Evolutionary conservation across 148 eudicot species (phyloP).

Genomic region (Rhododendron ferrugineum): DNA sequence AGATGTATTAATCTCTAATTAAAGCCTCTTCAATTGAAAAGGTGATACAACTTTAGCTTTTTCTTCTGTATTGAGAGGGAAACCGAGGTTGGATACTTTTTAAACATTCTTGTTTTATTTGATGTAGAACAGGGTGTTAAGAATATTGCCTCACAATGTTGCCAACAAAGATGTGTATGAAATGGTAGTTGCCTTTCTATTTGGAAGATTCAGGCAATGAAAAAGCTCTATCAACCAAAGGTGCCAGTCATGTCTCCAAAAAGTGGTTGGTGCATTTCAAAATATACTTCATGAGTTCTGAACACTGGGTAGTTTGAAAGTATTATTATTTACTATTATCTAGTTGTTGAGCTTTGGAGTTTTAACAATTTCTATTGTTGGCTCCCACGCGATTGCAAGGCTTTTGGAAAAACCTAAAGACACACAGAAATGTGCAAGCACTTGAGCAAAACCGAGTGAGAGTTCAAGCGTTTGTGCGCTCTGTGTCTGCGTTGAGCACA

Average conservation of each 20-base stretch:
- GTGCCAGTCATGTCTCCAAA: background rate
- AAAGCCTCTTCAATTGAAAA: background rate
- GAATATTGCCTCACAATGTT: conserved; percentile 3
- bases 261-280: background rate
- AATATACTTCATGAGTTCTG: background rate
- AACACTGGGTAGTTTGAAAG: background rate
- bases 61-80: conserved; percentile 5
- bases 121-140: background rate
- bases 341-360: too few species aligned
- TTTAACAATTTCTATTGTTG: too few species aligned
- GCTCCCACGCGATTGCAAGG: too few species aligned
- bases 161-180: background rate
- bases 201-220: background rate
- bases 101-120: conserved; percentile 5
- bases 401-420: too few species aligned
- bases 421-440: too few species aligned
- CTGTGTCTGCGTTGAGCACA: too few species aligned
- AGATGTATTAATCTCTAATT: conserved; percentile 17
- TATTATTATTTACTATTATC: too few species aligned
- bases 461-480: too few species aligned
- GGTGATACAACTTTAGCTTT: conserved; percentile 2
- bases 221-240: background rate
- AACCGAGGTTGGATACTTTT: background rate
- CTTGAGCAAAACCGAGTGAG: background rate
- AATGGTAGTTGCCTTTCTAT: background rate